Conservation (phyloP, 352 stramenopile species). For the Globisporangium viniferum region DNA sequence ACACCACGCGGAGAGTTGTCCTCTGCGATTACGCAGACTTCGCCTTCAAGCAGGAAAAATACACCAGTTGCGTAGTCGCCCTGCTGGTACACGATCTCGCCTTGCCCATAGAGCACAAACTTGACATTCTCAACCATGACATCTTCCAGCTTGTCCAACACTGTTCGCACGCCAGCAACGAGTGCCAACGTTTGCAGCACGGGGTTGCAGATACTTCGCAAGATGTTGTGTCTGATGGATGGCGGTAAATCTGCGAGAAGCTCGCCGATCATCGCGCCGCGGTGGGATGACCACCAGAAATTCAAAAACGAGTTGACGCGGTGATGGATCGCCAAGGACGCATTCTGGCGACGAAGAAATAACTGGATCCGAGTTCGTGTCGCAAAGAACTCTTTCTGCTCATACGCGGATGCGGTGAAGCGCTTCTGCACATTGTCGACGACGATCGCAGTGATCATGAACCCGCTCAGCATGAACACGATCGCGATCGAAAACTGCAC, state of each 20-base stretch:
- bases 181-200: conserved; percentile 31
- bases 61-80: conserved; percentile 30
- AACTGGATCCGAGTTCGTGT: conserved; percentile 33
- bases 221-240: conserved; percentile 24
- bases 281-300: conserved; percentile 46
- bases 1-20: conserved; percentile 9
- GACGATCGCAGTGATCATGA: conserved; percentile 39
- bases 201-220: conserved; percentile 31
- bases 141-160: conserved; percentile 27
- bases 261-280: conserved; percentile 37
- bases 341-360: conserved; percentile 39
- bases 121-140: conserved; percentile 36
- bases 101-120: conserved; percentile 40
- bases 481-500: conserved; percentile 32
- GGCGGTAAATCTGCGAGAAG: conserved; percentile 31
- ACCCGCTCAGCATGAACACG: conserved; percentile 39
- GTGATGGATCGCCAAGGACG: conserved; percentile 31
- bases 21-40: conserved; percentile 7
- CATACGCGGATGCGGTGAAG: conserved; percentile 37
- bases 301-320: conserved; percentile 43
- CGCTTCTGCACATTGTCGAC: conserved; percentile 48
- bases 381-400: conserved; percentile 46
- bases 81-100: conserved; percentile 31
- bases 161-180: conserved; percentile 17
- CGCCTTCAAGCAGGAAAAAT: conserved; percentile 30